A percentile compares a stretch with the other conserved stretches of the same genome.
These are phyloP conservation scores for Diddensiella santjacobensis DNA, from an alignment of 805 yeast species.

Conservation along the genomic window DNA sequence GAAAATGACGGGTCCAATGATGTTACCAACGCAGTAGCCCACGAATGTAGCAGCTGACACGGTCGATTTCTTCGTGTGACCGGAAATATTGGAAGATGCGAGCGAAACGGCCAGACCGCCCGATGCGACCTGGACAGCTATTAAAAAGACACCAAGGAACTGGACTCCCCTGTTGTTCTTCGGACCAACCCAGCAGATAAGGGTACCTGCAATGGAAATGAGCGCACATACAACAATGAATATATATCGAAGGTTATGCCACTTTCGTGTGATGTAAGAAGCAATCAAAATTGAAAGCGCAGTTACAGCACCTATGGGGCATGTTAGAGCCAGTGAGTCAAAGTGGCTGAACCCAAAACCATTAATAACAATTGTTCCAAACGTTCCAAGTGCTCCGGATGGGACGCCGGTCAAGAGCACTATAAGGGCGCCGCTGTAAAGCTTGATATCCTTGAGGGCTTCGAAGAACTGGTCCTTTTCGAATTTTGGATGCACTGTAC, in stretches of 20 bases:
- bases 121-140: slow-evolving; percentile 16
- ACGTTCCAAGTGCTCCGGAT: slow-evolving; percentile 40
- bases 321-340: slow-evolving; percentile 43
- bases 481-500: slow-evolving; percentile 43
- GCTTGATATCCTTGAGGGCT: slow-evolving; percentile 44
- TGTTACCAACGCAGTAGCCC: slow-evolving; percentile 59
- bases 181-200: slow-evolving; percentile 12
- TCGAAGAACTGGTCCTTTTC: slow-evolving; percentile 51
- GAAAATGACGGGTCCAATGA: slow-evolving; percentile 67
- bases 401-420: slow-evolving; percentile 34
- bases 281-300: slow-evolving; percentile 5
- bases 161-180: slow-evolving; percentile 3
- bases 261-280: slow-evolving; percentile 6
- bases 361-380: slow-evolving; percentile 41
- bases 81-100: slow-evolving; percentile 46
- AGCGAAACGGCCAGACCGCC: slow-evolving; percentile 31
- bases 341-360: slow-evolving; percentile 34
- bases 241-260: slow-evolving; percentile 5
- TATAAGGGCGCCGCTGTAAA: slow-evolving; percentile 36
- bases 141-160: slow-evolving; percentile 13
- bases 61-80: slow-evolving; percentile 50
- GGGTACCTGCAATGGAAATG: slow-evolving; percentile 11
- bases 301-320: slow-evolving; percentile 41
- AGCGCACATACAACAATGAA: slow-evolving; percentile 1
- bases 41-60: slow-evolving; percentile 52